phyloP scores from a whole-genome alignment of 768 basidiomycete species.

The Boletus sp. region DNA sequence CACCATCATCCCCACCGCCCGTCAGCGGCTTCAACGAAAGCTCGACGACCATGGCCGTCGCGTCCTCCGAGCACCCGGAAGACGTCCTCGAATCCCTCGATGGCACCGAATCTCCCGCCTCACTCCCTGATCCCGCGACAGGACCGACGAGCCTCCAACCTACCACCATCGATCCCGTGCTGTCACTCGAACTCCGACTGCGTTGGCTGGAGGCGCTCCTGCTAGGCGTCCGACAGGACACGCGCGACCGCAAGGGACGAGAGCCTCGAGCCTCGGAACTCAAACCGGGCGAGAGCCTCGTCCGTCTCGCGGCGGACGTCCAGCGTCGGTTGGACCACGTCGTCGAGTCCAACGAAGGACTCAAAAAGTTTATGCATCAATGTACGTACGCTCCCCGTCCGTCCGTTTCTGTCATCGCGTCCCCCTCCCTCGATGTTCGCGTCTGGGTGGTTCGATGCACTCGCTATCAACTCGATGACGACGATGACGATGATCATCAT shows the following conservation, averaged over 20 bases:
- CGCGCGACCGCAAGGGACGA: conserved; percentile 41
- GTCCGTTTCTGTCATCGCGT: too few relatives aligned
- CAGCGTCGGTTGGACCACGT: conserved; percentile 55
- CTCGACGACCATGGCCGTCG: conserved; percentile 17
- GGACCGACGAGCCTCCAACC: background rate
- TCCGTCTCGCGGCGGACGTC: conserved; percentile 57
- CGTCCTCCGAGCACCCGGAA: conserved; percentile 13
- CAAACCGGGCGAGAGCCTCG: conserved; percentile 54
- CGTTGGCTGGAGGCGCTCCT: conserved; percentile 81
- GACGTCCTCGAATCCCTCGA: conserved; percentile 23
- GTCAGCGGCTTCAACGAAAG: background rate
- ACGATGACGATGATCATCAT: background rate
- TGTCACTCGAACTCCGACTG: conserved; percentile 73
- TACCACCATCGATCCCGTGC: conserved; percentile 52
- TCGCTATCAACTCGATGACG: too few relatives aligned
- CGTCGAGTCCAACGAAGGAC: conserved; percentile 66
- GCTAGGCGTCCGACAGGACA: conserved; percentile 56
- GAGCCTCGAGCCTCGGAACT: conserved; percentile 33
- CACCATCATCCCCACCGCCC: conserved; percentile 45
- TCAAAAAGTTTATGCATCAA: conserved; percentile 71
- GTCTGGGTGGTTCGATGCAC: too few relatives aligned
- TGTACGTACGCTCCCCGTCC: conserved; percentile 40
- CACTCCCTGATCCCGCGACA: background rate
- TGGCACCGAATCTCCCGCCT: conserved; percentile 20
- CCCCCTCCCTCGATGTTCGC: too few relatives aligned